Base-by-base conservation (phyloP, 2,329 filamentous ascomycete genomes). In the Pyricularia sp. region DNA sequence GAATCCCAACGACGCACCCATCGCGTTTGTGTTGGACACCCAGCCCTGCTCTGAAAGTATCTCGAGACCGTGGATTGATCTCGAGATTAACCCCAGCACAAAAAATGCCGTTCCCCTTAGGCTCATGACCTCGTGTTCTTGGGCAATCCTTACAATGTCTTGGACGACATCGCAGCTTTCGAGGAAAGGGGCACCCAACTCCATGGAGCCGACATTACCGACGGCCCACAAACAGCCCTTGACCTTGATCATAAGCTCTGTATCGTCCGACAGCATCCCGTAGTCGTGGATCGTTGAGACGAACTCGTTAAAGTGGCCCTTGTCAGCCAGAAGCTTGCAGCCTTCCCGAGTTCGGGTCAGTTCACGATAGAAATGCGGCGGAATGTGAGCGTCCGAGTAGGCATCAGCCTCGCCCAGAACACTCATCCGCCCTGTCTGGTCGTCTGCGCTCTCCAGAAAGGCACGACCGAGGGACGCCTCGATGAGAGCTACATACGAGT, bases 191-290 rank as follows among this genome's bases (percentile, higher is more conserved):
- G 94, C 94, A 1, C 95, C 95, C 1, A 97, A 88, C 74, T 98
- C 94, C 94, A 99, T 98, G 0, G 94, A 97, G 0, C 95, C 95
- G 55, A 99, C 94, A 74, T 99, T 99, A 28, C 95, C 95, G 0
- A 99, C 93, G 0, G 95, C 95, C 95, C 95, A 99, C 65, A 99
- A 83, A 76, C 93, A 97, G 9, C 94, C 95, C 78, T 99, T 99
- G 72, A 98, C 93, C 77, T 97, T 98, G 70, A 93, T 88, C 64
- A 98, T 89, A 28, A 90, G 86, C 78, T 99, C 95, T 0, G 86
- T 77, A 74, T 99, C 95, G 72, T 96, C 91, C 61, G 90, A 89
- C 73, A 95, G 91, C 82, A 94, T 90, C 50, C 90, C 92, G 73
- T 93, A 90, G 71, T 98, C 93, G 66, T 90, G 89, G 72, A 99